Base-by-base conservation (phyloP, 2,329 filamentous ascomycete species). In the Chaetothyriales sp. region DNA sequence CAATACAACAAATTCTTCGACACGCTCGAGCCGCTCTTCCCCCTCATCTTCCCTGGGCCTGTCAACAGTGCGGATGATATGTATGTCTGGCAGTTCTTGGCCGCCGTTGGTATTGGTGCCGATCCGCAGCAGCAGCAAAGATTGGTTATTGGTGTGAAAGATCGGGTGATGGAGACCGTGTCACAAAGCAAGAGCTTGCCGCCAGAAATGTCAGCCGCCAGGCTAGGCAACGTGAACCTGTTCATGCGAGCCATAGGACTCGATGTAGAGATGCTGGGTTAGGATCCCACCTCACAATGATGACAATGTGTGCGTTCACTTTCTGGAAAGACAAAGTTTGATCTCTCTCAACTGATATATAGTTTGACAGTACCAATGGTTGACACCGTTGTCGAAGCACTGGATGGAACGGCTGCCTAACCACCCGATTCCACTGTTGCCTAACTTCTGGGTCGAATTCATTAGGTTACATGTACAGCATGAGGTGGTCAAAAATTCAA, bases 191-290 rank as follows among this genome's bases (percentile, higher is more conserved):
- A 95, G 75, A 90, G 86, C 1, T 74, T 98, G 32, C 90, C 92
- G 18, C 76, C 82, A 15, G 84, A 92, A 51, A 86, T 96, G 80
- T 82, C 85, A 10, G 80, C 80, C 53, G 81, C 86, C 64, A 82
- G 90, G 53, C 73, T 95, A 52, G 83, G 84, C 52, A 95, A 95
- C 63, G 92, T 98, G 59, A 98, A 98, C 65, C 72, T 98, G 51
- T 98, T 98, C 68, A 95, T 98, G 89, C 84, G 88, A 63, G 92
- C 90, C 51, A 95, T 98, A 68, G 92, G 92, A n/a, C 76, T 98
- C 64, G 92, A 98, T 71, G 92, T 98, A 48, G 92, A 95, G 58
- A 66, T 82, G 60, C 72, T 83, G 56, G 77, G 76, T 59, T 81
- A 48, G 32, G 32, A 39, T 39, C 32, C 7, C 7, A 4, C 2